Conservation (phyloP, 2,329 filamentous ascomycete species). For the Aspergillus fructus region DNA sequence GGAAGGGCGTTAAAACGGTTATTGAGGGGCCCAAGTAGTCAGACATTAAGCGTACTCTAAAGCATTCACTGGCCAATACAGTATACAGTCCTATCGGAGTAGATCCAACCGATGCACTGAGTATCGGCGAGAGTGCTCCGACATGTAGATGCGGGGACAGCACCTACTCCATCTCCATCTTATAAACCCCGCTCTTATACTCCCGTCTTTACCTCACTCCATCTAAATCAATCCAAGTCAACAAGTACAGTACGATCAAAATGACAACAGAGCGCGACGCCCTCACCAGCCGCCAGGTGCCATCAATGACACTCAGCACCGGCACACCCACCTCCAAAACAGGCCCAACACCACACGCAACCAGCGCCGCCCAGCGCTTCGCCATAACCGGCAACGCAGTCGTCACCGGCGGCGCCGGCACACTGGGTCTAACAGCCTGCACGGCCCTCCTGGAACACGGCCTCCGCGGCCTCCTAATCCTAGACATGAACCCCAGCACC, state of each 20-base stretch:
- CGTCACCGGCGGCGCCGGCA: constrained; percentile 67
- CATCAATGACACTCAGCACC: constrained; percentile 5
- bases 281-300: constrained; percentile 9
- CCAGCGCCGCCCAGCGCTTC: neutral
- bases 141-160: no score
- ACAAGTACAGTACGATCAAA: neutral
- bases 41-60: no score
- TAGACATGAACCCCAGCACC: constrained; percentile 44
- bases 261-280: constrained; percentile 18
- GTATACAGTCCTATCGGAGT: no score
- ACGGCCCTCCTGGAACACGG: constrained; percentile 69
- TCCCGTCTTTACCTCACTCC: no score
- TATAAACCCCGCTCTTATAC: no score
- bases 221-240: no score
- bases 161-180: no score
- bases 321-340: constrained; percentile 6
- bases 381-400: constrained; percentile 21
- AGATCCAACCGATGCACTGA: no score
- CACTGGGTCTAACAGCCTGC: constrained; percentile 58
- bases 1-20: constrained; percentile 6
- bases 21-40: neutral
- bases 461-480: constrained; percentile 61
- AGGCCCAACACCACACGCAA: neutral
- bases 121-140: no score
- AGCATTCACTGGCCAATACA: no score